These are phyloP conservation scores for Cenchrus purpureus DNA, from an alignment of 176 grass and related monocot species.

Conservation along the genomic window DNA sequence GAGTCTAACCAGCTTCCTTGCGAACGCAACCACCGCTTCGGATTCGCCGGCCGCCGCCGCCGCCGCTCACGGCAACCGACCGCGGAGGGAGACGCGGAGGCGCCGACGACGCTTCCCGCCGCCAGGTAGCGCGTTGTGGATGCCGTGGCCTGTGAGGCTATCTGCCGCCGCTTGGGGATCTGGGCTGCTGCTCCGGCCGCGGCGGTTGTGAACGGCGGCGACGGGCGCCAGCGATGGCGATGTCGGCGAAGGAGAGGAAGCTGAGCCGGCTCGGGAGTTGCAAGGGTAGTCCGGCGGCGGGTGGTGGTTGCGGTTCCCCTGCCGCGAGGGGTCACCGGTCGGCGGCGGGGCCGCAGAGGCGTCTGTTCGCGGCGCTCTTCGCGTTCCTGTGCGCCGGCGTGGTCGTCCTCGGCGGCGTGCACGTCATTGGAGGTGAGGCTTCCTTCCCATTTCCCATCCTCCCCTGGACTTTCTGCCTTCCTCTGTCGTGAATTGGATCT, in stretches of 20 bases:
- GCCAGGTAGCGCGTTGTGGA: constrained; percentile 6
- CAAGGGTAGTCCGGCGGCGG: not conserved
- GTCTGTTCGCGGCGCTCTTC: constrained; percentile 50
- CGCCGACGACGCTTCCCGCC: not conserved
- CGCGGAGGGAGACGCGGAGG: not conserved
- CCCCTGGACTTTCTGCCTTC: not conserved
- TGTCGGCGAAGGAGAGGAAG: constrained; percentile 56
- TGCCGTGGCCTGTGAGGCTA: constrained; percentile 24
- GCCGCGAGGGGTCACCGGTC: constrained; percentile 43
- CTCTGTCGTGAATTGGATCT: constrained; percentile 40
- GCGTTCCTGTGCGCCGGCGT: constrained; percentile 48
- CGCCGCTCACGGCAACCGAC: not conserved
- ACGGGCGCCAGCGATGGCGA: constrained; percentile 22
- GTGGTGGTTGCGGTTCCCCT: constrained; percentile 26
- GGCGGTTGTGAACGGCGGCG: not conserved
- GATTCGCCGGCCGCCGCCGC: constrained; percentile 46
- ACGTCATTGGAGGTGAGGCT: constrained; percentile 63
- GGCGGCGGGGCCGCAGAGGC: constrained; percentile 34
- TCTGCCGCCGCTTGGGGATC: constrained; percentile 35
- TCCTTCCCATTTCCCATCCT: not conserved
- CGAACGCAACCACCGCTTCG: constrained; percentile 38
- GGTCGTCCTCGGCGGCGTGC: constrained; percentile 43
- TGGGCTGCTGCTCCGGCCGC: constrained; percentile 12
- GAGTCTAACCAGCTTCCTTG: not conserved
- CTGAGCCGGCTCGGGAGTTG: constrained; percentile 47